Evolutionary conservation across 2,329 filamentous ascomycete genomes (phyloP).

Genomic region (Cryphonectria nitschkei): DNA sequence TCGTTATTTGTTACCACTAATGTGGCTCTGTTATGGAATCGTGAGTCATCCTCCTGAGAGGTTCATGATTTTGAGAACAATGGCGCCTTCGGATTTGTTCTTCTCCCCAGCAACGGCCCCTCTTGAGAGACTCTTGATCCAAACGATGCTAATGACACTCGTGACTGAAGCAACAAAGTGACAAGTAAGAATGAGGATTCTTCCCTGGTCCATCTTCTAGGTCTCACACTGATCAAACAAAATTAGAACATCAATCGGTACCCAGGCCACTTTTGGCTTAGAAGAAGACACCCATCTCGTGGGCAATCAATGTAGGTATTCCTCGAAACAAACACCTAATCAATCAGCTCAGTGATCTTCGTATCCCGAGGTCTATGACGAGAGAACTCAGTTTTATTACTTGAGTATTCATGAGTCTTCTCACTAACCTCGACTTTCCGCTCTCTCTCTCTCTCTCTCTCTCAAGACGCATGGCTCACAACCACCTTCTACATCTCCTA

Average conservation of each 20-base stretch:
- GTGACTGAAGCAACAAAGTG: constrained; percentile 43
- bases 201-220: background rate
- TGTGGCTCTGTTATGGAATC: constrained; percentile 54
- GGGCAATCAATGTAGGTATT: constrained; percentile 32
- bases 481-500: constrained; percentile 43
- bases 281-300: constrained; percentile 35
- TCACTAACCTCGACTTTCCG: background rate
- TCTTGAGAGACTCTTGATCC: background rate
- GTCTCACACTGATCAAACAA: too few relatives aligned
- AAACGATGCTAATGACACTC: background rate
- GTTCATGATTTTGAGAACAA: background rate
- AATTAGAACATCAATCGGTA: constrained; percentile 41
- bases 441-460: background rate
- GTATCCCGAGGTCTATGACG: too few relatives aligned
- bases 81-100: background rate
- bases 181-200: constrained; percentile 39
- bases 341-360: background rate
- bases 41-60: background rate
- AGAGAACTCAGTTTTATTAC: too few relatives aligned
- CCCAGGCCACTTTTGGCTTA: constrained; percentile 45
- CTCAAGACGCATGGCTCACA: constrained; percentile 34
- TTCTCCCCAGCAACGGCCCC: too few relatives aligned
- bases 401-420: too few relatives aligned
- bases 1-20: constrained; percentile 49
- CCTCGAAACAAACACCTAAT: background rate